Base-by-base conservation (phyloP, 345 rosid species). In the Garcia nutans region DNA sequence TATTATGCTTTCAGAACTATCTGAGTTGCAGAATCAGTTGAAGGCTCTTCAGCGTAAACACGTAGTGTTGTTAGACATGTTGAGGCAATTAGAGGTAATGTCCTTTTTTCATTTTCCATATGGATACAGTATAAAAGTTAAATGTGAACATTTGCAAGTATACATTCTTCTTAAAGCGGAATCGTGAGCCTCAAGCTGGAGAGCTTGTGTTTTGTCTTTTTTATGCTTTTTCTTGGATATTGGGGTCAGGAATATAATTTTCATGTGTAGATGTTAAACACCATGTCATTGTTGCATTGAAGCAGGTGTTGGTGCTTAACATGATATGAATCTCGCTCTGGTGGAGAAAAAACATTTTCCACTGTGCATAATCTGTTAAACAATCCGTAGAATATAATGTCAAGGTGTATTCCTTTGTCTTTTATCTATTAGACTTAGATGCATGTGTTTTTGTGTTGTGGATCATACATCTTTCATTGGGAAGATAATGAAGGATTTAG, bases 51-150 rank as follows among this genome's bases (percentile, higher is more conserved):
- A 85, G 33, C 84, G 81, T 41, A 96, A 92, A 79, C 98, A 96
- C 75, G 17, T 90, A 23, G 83, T 86, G 78, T 83, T 96, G 70
- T 75, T 93, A 31, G 97, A 91, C 47, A 88, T 91, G 50, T 80
- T 96, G 85, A 91, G 97, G 83, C 97, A 90, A 68, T 82, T 96
- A 70, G 99, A 96, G 98, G 99, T 96, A 87, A 72, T 77, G 13
- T 50, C 61, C 59, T 22, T 54, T 70, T 58, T 62, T 31, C 72
- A 23, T 74, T 72, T 69, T 42, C 33, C 33, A 26, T 45, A 56
- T 72, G 68, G 15, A 33, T 37, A 28, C 56, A 10, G 12, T 62
- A 19, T 50, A 26, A 44, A 20, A 24, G 15, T 58, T 49, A 49
- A 61, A 62, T 20, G 44, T 22, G 44, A 67, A 49, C 62, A 50